These are phyloP conservation scores for Iberis pinnata DNA, from an alignment of 345 rosid species.

Conservation along the genomic window DNA sequence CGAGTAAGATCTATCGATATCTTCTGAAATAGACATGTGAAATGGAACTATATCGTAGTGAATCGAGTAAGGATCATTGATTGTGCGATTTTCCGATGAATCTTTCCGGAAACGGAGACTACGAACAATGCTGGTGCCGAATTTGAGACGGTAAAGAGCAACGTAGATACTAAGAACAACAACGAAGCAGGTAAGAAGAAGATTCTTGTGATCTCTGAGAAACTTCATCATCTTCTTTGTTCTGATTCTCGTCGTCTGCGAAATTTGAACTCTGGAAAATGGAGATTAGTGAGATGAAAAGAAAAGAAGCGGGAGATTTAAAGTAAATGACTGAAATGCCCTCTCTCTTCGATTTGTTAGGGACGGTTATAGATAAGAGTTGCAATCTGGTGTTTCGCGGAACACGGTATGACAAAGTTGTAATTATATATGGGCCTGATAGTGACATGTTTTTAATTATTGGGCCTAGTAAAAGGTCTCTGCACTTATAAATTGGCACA, in stretches of 20 bases:
- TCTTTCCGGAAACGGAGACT: not conserved
- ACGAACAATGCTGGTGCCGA: not conserved
- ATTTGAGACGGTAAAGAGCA: constrained; percentile 19
- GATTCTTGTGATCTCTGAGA: constrained; percentile 11
- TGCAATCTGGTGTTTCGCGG: no score
- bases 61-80: constrained; percentile 15
- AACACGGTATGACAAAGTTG: no score
- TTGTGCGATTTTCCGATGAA: constrained; percentile 21
- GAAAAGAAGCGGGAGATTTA: not conserved
- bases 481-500: no score
- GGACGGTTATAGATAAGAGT: no score
- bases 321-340: not conserved
- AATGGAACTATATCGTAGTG: no score
- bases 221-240: constrained; percentile 12
- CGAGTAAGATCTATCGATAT: constrained; percentile 9
- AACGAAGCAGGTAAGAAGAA: constrained; percentile 8
- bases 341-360: not conserved
- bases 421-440: no score
- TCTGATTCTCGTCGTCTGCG: not conserved
- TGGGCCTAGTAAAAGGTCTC: no score
- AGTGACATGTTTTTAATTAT: no score
- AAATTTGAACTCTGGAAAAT: not conserved
- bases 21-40: constrained; percentile 19
- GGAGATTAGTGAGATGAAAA: not conserved
- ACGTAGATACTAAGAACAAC: constrained; percentile 39